Evolutionary conservation across 169 alveolate genomes (phyloP), one percentile per base, ranked within the genome.

Genomic region (Plasmodium gaboni): DNA sequence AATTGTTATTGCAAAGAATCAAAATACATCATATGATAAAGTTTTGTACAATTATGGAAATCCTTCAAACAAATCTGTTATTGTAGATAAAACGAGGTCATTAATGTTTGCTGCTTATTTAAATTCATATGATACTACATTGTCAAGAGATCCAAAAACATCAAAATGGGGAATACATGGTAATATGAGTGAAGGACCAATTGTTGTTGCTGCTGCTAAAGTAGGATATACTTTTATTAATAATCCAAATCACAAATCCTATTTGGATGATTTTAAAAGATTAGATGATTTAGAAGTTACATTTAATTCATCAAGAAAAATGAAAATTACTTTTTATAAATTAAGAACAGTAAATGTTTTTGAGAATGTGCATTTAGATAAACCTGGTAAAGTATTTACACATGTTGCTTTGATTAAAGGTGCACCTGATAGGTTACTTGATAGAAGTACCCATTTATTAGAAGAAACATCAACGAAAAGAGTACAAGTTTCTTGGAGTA

Each of bases 111-210:
- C 98, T 12, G 97, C 97, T 1, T 95, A 91, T 88, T 89, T 96
- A 74, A 96, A 96, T 92, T 95, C 97, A 17, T 89, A 96, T 53
- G 95, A 94, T 68, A 96, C 98, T 6, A 93, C 89, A 22, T 83
- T 96, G 44, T 89, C 72, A 15, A 73, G 83, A 57, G 96, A 94
- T 83, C 61, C 92, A 55, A 87, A 86, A 46, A 71, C 94, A 22
- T 91, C 92, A 4, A 87, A 87, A 38, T 95, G 96, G 96, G 63
- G 71, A 13, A 93, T 95, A 22, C 92, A 90, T 50, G 98, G 98
- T 4, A 96, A 96, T 91, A 96, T 96, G 98, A 95, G 97, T 51
- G 98, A 96, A 78, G 97, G 97, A 13, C 98, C 98, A 2, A 87
- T 96, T 22, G 95, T 96, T 42, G 98, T 95, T 9, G 98, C 97